Evolutionary conservation across 345 rosid species (phyloP).

Genomic region (Melaleuca alternifolia): DNA sequence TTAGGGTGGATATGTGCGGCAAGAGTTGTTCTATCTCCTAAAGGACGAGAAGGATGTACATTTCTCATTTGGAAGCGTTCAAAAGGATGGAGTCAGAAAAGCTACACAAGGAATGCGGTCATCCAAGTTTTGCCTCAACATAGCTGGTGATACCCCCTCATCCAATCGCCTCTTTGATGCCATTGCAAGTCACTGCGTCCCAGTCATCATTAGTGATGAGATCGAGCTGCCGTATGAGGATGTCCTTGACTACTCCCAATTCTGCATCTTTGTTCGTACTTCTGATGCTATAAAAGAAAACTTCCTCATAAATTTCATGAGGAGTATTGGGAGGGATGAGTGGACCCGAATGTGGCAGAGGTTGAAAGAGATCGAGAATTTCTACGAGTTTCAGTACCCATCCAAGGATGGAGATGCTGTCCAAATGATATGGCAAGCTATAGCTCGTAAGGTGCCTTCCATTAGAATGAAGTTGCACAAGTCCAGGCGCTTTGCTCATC

Average conservation of each 20-base stretch:
- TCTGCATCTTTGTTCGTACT: constrained; percentile 76
- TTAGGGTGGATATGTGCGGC: constrained; percentile 84
- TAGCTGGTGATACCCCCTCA: constrained; percentile 97
- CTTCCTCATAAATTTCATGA: constrained; percentile 50
- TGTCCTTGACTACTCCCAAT: constrained; percentile 75
- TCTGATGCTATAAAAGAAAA: constrained; percentile 68
- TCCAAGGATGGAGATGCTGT: constrained; percentile 58
- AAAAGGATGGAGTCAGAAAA: constrained; percentile 48
- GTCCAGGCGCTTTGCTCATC: constrained; percentile 35
- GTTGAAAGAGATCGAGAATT: constrained; percentile 47
- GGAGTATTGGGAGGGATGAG: constrained; percentile 55
- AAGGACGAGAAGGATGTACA: constrained; percentile 81
- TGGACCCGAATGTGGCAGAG: constrained; percentile 67
- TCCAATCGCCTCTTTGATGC: constrained; percentile 97
- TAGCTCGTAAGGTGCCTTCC: constrained; percentile 64
- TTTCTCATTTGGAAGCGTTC: constrained; percentile 74
- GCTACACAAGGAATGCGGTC: constrained; percentile 75
- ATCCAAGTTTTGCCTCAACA: constrained; percentile 90
- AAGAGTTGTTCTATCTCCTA: constrained; percentile 64
- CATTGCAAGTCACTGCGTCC: constrained; percentile 89
- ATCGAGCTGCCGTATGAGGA: constrained; percentile 95
- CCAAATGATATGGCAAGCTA: constrained; percentile 89
- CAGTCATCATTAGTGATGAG: constrained; percentile 83
- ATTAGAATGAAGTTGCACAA: constrained; percentile 54
- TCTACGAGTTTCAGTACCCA: constrained; percentile 60